phyloP scores from a whole-genome alignment of 179 eudicot species.

The Silene noctiflora region DNA sequence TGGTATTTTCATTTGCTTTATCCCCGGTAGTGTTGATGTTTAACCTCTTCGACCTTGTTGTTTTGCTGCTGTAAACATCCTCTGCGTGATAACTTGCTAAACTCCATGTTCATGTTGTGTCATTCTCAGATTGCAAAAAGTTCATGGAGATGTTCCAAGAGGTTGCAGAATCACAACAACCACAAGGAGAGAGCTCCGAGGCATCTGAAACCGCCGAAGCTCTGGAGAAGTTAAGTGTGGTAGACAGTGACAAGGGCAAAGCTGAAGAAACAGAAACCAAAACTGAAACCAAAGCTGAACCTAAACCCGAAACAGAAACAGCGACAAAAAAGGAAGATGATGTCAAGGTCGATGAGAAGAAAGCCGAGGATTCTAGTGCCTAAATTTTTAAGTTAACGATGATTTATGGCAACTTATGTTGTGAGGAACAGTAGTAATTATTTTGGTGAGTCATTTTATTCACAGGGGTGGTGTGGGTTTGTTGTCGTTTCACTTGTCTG shows the following conservation, averaged over 20 bases:
- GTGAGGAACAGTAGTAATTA: not conserved
- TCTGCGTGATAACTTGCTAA: conserved; percentile 40
- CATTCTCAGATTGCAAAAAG: conserved; percentile 51
- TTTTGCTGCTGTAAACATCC: not conserved
- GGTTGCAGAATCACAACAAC: conserved; percentile 58
- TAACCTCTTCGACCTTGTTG: not conserved
- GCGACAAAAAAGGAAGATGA: conserved; percentile 27
- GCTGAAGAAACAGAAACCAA: conserved; percentile 33
- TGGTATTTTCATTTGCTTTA: too few relatives aligned
- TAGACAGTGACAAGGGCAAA: conserved; percentile 37
- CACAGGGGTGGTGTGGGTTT: conserved; percentile 4
- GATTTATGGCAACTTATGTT: not conserved
- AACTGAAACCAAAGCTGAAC: not conserved
- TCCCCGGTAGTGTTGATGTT: too few relatives aligned
- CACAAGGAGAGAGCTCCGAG: conserved; percentile 53
- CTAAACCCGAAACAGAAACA: conserved; percentile 31
- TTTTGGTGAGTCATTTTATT: conserved; percentile 16
- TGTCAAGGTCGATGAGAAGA: conserved; percentile 25
- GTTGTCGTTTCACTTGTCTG: not conserved
- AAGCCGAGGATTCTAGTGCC: conserved; percentile 34
- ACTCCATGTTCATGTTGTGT: conserved; percentile 33
- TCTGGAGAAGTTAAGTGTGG: conserved; percentile 52
- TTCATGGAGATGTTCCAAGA: conserved; percentile 68
- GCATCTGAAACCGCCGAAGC: conserved; percentile 54
- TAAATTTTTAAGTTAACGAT: conserved; percentile 17